Evolutionary conservation across 2,329 filamentous ascomycete species (phyloP).

Genomic region (Paramyrothecium sp.): DNA sequence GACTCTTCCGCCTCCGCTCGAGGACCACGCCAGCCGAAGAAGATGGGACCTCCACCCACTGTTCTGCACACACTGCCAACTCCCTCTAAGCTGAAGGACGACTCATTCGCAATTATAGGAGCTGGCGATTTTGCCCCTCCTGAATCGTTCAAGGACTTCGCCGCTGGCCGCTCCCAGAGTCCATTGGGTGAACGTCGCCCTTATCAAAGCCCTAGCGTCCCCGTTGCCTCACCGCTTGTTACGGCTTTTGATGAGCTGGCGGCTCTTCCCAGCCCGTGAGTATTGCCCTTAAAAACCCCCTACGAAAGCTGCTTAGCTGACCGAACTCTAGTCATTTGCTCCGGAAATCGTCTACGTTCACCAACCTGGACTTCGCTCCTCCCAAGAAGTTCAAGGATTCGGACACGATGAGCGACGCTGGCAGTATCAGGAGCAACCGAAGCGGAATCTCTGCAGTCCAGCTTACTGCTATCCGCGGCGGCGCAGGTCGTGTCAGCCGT

Average conservation of each 20-base stretch:
- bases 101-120: slow-evolving; percentile 66
- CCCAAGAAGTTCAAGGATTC: slow-evolving; percentile 69
- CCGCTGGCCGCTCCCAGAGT: slow-evolving; percentile 66
- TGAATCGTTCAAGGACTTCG: slow-evolving; percentile 62
- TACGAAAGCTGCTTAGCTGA: slow-evolving; percentile 19
- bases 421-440: slow-evolving; percentile 63
- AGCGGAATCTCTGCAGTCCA: slow-evolving; percentile 73
- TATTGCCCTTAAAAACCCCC: slow-evolving; percentile 22
- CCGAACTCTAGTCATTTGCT: slow-evolving; percentile 57
- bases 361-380: slow-evolving; percentile 76
- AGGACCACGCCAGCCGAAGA: slow-evolving; percentile 38
- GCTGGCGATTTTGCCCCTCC: slow-evolving; percentile 88
- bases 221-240: slow-evolving; percentile 73
- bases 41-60: slow-evolving; percentile 65
- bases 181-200: slow-evolving; percentile 64
- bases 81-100: slow-evolving; percentile 80
- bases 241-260: slow-evolving; percentile 86
- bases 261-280: slow-evolving; percentile 87
- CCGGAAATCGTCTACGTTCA: slow-evolving; percentile 77
- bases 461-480: slow-evolving; percentile 70
- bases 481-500: slow-evolving; percentile 83
- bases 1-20: slow-evolving; percentile 62
- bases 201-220: slow-evolving; percentile 67
- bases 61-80: slow-evolving; percentile 77
- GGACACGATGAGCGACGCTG: slow-evolving; percentile 62